Conservation (phyloP, 192 early-diverging fungal genomes). For the Chytriomyces confervae region DNA sequence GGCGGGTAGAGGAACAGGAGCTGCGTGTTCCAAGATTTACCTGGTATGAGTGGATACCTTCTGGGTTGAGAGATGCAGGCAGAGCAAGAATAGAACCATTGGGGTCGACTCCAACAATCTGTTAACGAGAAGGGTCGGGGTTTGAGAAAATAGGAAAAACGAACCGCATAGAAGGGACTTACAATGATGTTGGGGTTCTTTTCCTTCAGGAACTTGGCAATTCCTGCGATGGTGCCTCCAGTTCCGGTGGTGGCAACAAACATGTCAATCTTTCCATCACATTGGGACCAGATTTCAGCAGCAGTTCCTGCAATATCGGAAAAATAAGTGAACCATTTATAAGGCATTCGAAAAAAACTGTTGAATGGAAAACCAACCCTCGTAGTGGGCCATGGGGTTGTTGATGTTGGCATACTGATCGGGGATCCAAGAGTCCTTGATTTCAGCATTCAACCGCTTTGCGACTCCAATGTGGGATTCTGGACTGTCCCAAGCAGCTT, state of each 20-base stretch:
- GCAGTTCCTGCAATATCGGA: slow-evolving; percentile 50
- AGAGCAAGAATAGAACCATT: slow-evolving; percentile 92
- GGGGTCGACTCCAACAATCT: slow-evolving; percentile 95
- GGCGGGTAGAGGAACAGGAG: neutral
- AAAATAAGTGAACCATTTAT: too few relatives aligned
- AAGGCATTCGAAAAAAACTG: slow-evolving; percentile 4
- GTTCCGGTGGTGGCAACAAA: slow-evolving; percentile 96
- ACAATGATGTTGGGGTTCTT: slow-evolving; percentile 75
- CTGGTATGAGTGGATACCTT: slow-evolving; percentile 74
- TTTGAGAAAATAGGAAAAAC: neutral
- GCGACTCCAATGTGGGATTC: slow-evolving; percentile 99
- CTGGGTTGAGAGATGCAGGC: slow-evolving; percentile 80
- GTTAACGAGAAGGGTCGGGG: neutral
- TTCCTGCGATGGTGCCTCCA: slow-evolving; percentile 95
- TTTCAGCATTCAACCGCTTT: slow-evolving; percentile 91
- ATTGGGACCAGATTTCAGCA: slow-evolving; percentile 64
- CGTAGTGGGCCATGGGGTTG: slow-evolving; percentile 98
- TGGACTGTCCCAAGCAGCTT: slow-evolving; percentile 98
- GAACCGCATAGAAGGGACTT: slow-evolving; percentile 39
- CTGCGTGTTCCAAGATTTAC: neutral
- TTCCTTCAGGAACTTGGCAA: slow-evolving; percentile 96
- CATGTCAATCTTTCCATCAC: slow-evolving; percentile 93
- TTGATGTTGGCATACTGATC: slow-evolving; percentile 97
- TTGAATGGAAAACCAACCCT: slow-evolving; percentile 62
- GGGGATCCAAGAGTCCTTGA: slow-evolving; percentile 94